A percentile compares a stretch with the other conserved stretches of the same genome.
phyloP scores from a whole-genome alignment of 2,329 filamentous ascomycete genomes.

The Calonectria pteridis region DNA sequence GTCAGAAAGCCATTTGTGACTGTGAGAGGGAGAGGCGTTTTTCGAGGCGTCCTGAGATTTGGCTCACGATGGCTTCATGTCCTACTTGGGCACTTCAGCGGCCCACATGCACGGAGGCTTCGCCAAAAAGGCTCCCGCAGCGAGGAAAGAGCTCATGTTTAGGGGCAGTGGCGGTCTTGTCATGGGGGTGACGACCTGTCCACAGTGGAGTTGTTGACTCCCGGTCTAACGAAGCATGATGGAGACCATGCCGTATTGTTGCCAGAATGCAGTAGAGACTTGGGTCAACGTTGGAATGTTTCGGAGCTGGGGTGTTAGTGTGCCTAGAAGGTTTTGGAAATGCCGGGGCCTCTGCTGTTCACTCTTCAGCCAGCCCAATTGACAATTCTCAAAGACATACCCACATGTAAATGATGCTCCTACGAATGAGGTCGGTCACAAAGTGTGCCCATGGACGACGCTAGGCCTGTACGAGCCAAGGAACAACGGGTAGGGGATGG shows the following conservation, averaged over 20 bases:
- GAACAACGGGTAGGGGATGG: slow-evolving; percentile 6
- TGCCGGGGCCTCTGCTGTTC: slow-evolving; percentile 12
- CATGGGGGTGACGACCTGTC: not conserved
- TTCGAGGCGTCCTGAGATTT: slow-evolving; percentile 1
- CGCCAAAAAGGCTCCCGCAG: not conserved
- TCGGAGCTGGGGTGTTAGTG: slow-evolving; percentile 28
- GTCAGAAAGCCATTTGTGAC: not conserved
- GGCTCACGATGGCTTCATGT: slow-evolving; percentile 4
- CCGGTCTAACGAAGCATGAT: slow-evolving; percentile 19
- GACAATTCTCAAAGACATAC: not conserved
- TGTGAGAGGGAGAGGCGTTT: not conserved
- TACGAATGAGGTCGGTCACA: slow-evolving; percentile 2
- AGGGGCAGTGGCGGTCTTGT: not conserved
- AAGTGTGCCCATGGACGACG: not conserved
- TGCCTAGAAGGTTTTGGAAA: slow-evolving; percentile 28
- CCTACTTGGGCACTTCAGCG: not conserved
- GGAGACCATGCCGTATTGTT: slow-evolving; percentile 23
- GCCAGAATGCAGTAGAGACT: slow-evolving; percentile 32
- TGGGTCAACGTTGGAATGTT: slow-evolving; percentile 31
- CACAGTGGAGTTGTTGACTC: not conserved
- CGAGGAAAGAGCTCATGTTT: not conserved
- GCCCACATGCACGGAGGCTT: not conserved
- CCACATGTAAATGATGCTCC: slow-evolving; percentile 8
- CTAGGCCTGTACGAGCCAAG: slow-evolving; percentile 10
- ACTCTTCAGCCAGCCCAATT: slow-evolving; percentile 24